A percentile compares a stretch with the other conserved stretches of the same genome.
Conservation (phyloP, 2,329 filamentous ascomycete genomes). For the Leptographium flavum region DNA sequence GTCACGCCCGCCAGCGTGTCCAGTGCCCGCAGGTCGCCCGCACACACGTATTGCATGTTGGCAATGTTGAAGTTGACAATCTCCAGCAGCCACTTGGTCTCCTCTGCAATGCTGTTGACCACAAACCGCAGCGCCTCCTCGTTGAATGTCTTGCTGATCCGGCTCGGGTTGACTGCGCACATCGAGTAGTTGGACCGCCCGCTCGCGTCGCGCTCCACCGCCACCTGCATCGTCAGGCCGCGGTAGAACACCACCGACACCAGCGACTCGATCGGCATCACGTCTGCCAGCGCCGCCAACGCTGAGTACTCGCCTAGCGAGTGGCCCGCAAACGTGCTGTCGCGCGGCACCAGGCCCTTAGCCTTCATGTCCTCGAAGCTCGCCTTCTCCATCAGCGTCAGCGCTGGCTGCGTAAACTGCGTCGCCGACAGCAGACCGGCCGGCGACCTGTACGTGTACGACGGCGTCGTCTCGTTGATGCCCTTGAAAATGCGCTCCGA, state of each 20-base stretch:
- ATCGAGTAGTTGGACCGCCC: conserved; percentile 98
- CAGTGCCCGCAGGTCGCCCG: conserved; percentile 55
- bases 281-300: conserved; percentile 86
- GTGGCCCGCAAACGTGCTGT: conserved; percentile 96
- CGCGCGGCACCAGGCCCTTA: conserved; percentile 87
- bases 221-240: conserved; percentile 97
- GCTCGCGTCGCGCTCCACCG: conserved; percentile 84
- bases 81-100: conserved; percentile 89
- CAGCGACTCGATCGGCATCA: conserved; percentile 98
- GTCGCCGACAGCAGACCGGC: conserved; percentile 91
- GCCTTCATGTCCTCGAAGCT: conserved; percentile 98
- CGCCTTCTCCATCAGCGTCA: conserved; percentile 99
- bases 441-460: conserved; percentile 93
- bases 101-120: conserved; percentile 85
- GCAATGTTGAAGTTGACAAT: conserved; percentile 94
- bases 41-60: conserved; percentile 63
- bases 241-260: conserved; percentile 99
- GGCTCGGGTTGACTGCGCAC: conserved; percentile 97
- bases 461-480: conserved; percentile 80
- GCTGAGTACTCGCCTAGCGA: conserved; percentile 97
- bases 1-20: conserved; percentile 65
- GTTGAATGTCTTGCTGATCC: conserved; percentile 97
- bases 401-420: conserved; percentile 93
- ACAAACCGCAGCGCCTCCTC: conserved; percentile 95
- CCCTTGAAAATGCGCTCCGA: conserved; percentile 99